phyloP scores from a whole-genome alignment of 2,329 filamentous ascomycete species.

The Stachybotrys echinatus region DNA sequence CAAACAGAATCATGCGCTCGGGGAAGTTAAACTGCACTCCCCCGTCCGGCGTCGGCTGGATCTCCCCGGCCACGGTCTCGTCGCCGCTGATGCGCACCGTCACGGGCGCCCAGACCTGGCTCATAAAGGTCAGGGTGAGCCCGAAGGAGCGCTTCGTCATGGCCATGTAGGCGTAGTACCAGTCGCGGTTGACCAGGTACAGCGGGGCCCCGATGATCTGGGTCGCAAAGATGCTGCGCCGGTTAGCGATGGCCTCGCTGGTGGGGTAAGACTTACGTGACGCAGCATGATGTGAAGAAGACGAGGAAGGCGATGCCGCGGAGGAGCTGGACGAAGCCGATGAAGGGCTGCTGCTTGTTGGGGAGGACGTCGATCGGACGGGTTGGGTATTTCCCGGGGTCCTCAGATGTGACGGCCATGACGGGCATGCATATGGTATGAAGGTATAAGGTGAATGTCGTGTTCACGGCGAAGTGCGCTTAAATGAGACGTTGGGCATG shows the following conservation, averaged over 20 bases:
- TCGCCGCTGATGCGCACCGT: constrained; percentile 80
- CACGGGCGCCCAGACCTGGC: constrained; percentile 83
- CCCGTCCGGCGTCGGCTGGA: constrained; percentile 64
- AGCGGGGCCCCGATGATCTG: constrained; percentile 73
- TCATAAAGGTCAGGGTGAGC: constrained; percentile 71
- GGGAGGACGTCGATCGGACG: not conserved
- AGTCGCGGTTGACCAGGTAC: constrained; percentile 68
- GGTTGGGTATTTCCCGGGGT: not conserved
- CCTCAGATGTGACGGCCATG: too few relatives aligned
- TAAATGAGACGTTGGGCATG: too few relatives aligned
- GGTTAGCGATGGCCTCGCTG: constrained; percentile 6
- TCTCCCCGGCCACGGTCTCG: constrained; percentile 69
- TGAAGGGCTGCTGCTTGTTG: constrained; percentile 12
- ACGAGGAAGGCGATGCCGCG: constrained; percentile 45
- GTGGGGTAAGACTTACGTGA: constrained; percentile 35
- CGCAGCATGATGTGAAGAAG: constrained; percentile 46
- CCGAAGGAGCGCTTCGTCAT: constrained; percentile 82
- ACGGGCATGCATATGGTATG: too few relatives aligned
- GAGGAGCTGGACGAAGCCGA: constrained; percentile 41
- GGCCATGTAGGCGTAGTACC: constrained; percentile 83
- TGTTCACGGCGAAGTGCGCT: too few relatives aligned
- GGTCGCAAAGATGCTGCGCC: constrained; percentile 56
- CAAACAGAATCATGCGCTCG: constrained; percentile 75
- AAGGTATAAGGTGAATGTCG: too few relatives aligned
- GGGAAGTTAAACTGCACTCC: constrained; percentile 75